Conservation (phyloP, 129 eudicot genomes). For the Artemisia argyi region DNA sequence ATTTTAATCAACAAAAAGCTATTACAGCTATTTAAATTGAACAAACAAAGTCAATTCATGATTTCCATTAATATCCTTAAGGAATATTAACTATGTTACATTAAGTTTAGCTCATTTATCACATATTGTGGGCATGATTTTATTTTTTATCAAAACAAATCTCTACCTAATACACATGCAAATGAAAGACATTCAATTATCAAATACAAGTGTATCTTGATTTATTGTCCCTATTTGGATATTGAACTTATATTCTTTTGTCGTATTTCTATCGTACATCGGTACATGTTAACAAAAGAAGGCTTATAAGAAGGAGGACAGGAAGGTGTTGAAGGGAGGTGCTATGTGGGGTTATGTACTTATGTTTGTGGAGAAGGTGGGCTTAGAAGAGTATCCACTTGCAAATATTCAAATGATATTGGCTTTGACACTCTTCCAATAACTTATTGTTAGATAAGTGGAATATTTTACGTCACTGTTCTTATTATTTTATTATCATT, state of each 20-base stretch:
- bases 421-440: slow-evolving; percentile 30
- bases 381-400: slow-evolving; percentile 30
- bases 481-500: not conserved
- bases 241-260: too few species aligned
- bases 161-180: slow-evolving; percentile 23
- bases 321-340: slow-evolving; percentile 26
- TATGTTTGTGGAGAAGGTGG: slow-evolving; percentile 34
- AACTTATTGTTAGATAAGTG: slow-evolving; percentile 19
- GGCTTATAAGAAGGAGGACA: not conserved
- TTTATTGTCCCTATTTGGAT: slow-evolving; percentile 1
- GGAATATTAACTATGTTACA: too few species aligned
- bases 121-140: not conserved
- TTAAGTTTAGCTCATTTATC: too few species aligned
- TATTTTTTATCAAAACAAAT: not conserved
- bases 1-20: too few species aligned
- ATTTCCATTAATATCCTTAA: too few species aligned
- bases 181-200: not conserved
- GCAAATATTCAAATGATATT: slow-evolving; percentile 28
- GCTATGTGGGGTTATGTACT: slow-evolving; percentile 30
- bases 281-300: not conserved
- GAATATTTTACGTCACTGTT: slow-evolving; percentile 21
- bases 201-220: not conserved
- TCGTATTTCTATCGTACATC: too few species aligned
- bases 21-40: too few species aligned
- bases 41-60: too few species aligned